phyloP scores from a whole-genome alignment of 2,329 filamentous ascomycete genomes.

The Cercospora zeae-maydis region DNA sequence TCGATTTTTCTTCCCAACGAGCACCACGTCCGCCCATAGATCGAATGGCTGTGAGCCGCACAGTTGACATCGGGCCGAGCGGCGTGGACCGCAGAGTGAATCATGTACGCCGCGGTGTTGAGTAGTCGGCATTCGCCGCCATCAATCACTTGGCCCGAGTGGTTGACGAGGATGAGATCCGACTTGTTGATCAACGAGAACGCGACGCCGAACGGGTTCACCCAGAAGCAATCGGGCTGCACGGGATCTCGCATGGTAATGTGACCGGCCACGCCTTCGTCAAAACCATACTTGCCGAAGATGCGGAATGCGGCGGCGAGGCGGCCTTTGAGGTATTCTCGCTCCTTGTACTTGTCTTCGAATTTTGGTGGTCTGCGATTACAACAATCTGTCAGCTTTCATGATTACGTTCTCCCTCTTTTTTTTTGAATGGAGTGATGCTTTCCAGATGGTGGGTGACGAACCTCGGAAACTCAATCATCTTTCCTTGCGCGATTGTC shows the following conservation, averaged over 20 bases:
- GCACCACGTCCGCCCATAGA: conserved; percentile 45
- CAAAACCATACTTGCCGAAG: conserved; percentile 42
- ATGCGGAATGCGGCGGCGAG: conserved; percentile 46
- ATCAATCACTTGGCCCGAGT: conserved; percentile 43
- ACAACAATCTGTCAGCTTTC: not conserved
- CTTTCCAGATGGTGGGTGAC: not conserved
- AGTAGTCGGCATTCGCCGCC: conserved; percentile 40
- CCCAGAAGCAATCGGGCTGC: conserved; percentile 35
- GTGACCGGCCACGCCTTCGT: conserved; percentile 43
- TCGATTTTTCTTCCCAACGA: conserved; percentile 44
- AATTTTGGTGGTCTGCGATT: conserved; percentile 32
- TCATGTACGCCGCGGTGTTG: conserved; percentile 48
- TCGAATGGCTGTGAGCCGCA: conserved; percentile 46
- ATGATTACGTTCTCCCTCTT: not conserved
- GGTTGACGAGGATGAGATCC: conserved; percentile 47
- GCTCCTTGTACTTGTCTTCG: conserved; percentile 39
- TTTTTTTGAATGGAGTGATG: not conserved
- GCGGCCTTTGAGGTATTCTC: conserved; percentile 44
- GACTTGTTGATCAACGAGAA: conserved; percentile 45
- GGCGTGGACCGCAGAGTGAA: conserved; percentile 43
- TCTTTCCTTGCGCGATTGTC: conserved; percentile 32
- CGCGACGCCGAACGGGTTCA: conserved; percentile 41
- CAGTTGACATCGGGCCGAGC: conserved; percentile 46
- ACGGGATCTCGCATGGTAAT: conserved; percentile 42
- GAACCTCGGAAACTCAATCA: conserved; percentile 30